A percentile compares a stretch with the other conserved stretches of the same genome.
These are phyloP conservation scores for Platanus orientalis DNA, from an alignment of 164 flowering plant species.

Conservation along the genomic window DNA sequence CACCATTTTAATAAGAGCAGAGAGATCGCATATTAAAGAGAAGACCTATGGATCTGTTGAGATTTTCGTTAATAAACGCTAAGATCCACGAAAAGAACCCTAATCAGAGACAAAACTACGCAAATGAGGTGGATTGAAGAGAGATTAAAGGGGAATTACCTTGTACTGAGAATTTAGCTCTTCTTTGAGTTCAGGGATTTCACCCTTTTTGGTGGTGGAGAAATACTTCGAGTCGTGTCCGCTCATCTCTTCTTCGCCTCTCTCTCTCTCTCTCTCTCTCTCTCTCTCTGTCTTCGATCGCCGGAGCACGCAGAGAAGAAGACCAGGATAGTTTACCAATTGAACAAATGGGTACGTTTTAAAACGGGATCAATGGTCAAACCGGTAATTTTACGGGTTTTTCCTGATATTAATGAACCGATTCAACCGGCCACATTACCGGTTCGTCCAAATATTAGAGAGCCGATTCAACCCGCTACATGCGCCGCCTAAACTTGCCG, in stretches of 20 bases:
- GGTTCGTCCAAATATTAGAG: too few relatives aligned
- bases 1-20: background rate
- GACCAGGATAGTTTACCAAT: too few relatives aligned
- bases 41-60: background rate
- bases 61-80: background rate
- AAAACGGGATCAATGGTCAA: too few relatives aligned
- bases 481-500: too few relatives aligned
- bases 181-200: constrained; percentile 98
- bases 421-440: too few relatives aligned
- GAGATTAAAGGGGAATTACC: constrained; percentile 29
- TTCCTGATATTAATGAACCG: too few relatives aligned
- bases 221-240: constrained; percentile 99
- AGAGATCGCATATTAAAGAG: background rate
- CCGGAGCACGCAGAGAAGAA: too few relatives aligned
- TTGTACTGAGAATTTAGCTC: constrained; percentile 99
- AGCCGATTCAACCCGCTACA: too few relatives aligned
- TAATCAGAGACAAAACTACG: constrained; percentile 1
- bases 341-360: too few relatives aligned
- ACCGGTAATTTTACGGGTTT: too few relatives aligned
- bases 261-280: too few relatives aligned
- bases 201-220: constrained; percentile 99
- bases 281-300: too few relatives aligned
- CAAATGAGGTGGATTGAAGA: background rate
- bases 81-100: constrained; percentile 7
- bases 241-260: constrained; percentile 83